A percentile compares a stretch with the other conserved stretches of the same genome.
phyloP scores from a whole-genome alignment of 2,329 filamentous ascomycete genomes.

The Pseudogymnoascus pannorum region DNA sequence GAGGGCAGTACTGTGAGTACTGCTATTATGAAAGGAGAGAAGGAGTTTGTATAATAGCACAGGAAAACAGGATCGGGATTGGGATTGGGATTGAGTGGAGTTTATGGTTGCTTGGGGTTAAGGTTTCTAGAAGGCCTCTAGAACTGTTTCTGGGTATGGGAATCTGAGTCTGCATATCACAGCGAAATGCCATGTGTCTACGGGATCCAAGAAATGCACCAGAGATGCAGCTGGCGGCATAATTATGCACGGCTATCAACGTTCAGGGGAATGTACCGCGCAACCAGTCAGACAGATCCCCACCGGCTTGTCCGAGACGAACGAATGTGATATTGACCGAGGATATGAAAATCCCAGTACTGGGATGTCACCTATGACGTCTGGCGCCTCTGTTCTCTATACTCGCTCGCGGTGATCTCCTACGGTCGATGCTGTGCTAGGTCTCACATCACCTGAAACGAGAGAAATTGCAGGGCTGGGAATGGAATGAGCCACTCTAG shows the following conservation, averaged over 20 bases:
- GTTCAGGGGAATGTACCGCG: neutral
- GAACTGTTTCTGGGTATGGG: neutral
- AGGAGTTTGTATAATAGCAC: neutral
- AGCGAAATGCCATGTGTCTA: neutral
- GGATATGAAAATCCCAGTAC: neutral
- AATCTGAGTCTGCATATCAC: neutral
- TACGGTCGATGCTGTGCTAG: neutral
- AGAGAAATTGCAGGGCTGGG: slow-evolving; percentile 2
- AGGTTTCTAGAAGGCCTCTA: neutral
- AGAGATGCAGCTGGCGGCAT: neutral
- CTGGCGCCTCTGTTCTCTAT: neutral
- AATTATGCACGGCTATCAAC: neutral
- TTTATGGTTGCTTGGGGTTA: neutral
- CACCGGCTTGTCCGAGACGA: neutral
- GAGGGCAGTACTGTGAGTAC: neutral
- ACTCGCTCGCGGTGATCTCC: neutral
- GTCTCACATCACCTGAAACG: slow-evolving; percentile 6
- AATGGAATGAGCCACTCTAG: neutral
- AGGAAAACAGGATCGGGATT: neutral
- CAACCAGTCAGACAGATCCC: neutral
- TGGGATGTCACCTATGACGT: neutral
- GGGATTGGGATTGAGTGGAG: neutral
- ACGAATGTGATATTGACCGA: neutral
- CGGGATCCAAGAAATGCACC: neutral
- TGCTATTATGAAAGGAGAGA: neutral